Conservation (phyloP, 1,139 yeast genomes). For the Pneumocystis wakefieldiae region DNA sequence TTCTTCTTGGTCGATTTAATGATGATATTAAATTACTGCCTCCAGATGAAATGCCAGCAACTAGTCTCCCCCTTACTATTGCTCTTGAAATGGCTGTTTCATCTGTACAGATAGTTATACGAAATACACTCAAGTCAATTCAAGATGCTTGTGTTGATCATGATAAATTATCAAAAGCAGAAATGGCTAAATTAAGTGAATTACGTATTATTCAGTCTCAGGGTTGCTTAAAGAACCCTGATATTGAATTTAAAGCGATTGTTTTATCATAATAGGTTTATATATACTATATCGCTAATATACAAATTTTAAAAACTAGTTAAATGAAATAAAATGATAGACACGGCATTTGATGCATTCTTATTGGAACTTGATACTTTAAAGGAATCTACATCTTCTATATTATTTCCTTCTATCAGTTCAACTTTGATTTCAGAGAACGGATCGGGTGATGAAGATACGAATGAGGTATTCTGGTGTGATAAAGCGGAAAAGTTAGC, state of each 20-base stretch:
- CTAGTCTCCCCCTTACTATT: not conserved
- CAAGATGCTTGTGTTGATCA: not conserved
- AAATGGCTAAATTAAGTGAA: slow-evolving; percentile 6
- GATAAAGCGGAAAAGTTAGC: not conserved
- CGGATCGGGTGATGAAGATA: not conserved
- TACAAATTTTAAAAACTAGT: not conserved
- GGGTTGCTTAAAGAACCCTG: not conserved
- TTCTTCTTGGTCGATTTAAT: slow-evolving; percentile 5
- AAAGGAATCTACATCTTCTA: not conserved
- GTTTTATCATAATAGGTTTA: not conserved
- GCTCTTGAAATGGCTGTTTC: not conserved
- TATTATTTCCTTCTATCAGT: not conserved
- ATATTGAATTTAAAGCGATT: not conserved
- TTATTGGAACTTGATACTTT: not conserved
- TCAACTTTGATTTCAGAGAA: not conserved
- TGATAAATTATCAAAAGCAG: slow-evolving; percentile 2
- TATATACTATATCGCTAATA: not conserved
- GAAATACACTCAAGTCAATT: not conserved
- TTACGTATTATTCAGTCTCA: slow-evolving; percentile 8
- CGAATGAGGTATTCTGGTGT: not conserved
- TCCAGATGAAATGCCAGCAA: not conserved
- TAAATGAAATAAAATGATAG: not conserved
- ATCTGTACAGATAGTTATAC: not conserved
- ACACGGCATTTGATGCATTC: not conserved
- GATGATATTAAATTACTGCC: not conserved